phyloP scores from a whole-genome alignment of 208 protist genomes.

The Crithidia expoeki region DNA sequence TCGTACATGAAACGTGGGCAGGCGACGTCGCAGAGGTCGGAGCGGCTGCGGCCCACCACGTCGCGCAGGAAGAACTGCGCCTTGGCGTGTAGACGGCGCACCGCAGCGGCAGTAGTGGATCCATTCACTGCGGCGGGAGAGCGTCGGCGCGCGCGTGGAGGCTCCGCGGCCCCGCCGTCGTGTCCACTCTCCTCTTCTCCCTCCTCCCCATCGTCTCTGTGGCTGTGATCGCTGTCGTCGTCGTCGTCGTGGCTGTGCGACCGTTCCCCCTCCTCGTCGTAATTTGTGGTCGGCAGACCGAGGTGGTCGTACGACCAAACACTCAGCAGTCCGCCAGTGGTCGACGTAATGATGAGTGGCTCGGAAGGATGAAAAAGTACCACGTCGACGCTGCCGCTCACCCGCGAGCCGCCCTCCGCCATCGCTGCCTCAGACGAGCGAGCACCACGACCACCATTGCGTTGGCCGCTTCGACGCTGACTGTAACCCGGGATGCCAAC shows the following conservation, averaged over 20 bases:
- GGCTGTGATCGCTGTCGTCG: conserved; percentile 3
- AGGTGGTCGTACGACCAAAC: conserved; percentile 57
- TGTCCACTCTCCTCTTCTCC: background rate
- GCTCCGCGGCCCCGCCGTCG: conserved; percentile 3
- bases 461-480: conserved; percentile 9
- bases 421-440: background rate
- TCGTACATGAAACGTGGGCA: conserved; percentile 47
- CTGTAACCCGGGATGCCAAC: conserved; percentile 19
- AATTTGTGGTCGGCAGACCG: background rate
- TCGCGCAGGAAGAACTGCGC: conserved; percentile 37
- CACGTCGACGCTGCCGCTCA: conserved; percentile 22
- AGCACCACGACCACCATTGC: background rate
- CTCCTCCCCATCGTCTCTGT: background rate
- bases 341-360: conserved; percentile 55
- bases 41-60: conserved; percentile 34
- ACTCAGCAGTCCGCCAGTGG: conserved; percentile 57
- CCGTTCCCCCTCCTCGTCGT: conserved; percentile 10
- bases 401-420: background rate
- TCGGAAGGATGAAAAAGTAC: conserved; percentile 67
- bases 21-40: conserved; percentile 16
- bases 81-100: conserved; percentile 13
- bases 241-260: background rate
- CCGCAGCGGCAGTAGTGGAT: background rate
- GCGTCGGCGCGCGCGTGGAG: background rate
- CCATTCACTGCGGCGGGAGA: background rate